Evolutionary conservation across 768 basidiomycete species (phyloP).

Genomic region (Cubamyces sp.): DNA sequence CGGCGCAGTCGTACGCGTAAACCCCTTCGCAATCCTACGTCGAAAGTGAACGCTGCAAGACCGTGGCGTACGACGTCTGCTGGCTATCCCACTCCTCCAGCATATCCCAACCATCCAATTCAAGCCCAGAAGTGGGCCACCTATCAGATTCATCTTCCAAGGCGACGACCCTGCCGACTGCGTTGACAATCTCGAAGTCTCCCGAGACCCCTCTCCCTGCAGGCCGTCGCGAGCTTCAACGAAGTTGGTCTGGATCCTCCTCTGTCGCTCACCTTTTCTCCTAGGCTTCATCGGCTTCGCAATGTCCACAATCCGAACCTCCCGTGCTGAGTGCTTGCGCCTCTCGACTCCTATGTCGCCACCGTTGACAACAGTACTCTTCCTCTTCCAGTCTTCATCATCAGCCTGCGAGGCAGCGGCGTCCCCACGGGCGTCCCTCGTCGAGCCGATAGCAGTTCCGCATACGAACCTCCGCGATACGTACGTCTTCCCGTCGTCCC

Average conservation of each 20-base stretch:
- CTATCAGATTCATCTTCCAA: slow-evolving; percentile 3
- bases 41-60: neutral
- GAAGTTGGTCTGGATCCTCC: neutral
- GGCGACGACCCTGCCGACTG: slow-evolving; percentile 7
- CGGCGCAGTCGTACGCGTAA: too few relatives aligned
- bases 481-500: slow-evolving; percentile 9
- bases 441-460: neutral
- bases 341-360: neutral
- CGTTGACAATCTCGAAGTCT: slow-evolving; percentile 6
- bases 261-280: neutral
- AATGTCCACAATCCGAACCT: slow-evolving; percentile 21
- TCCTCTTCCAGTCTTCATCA: neutral
- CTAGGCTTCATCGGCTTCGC: slow-evolving; percentile 19
- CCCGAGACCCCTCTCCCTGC: neutral
- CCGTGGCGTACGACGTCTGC: slow-evolving; percentile 3
- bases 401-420: neutral
- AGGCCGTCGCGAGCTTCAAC: neutral
- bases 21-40: too few relatives aligned
- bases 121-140: neutral
- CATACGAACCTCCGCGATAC: slow-evolving; percentile 6
- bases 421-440: neutral
- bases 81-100: neutral
- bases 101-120: slow-evolving; percentile 7
- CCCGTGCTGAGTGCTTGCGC: neutral
- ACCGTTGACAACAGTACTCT: neutral